phyloP scores from a whole-genome alignment of 148 eudicot species.

The Selenicereus undatus region DNA sequence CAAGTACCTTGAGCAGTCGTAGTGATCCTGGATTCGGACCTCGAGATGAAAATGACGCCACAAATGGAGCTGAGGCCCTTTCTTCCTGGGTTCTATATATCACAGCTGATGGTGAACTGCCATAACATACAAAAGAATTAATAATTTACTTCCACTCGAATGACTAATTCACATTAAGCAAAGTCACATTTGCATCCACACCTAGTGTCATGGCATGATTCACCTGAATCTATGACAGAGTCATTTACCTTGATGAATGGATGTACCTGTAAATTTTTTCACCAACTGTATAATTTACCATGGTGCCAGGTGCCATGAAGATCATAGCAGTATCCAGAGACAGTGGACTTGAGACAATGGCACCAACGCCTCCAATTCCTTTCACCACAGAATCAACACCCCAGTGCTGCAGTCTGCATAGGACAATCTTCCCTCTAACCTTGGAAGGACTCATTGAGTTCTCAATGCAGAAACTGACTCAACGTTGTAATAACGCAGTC shows the following conservation, averaged over 20 bases:
- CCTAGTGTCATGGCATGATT: neutral
- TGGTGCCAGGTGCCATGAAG: constrained; percentile 77
- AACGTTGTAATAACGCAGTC: constrained; percentile 8
- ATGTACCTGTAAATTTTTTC: constrained; percentile 44
- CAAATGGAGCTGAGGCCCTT: constrained; percentile 57
- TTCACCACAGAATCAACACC: constrained; percentile 74
- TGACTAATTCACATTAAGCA: neutral
- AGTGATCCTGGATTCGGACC: constrained; percentile 79
- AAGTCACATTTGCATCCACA: neutral
- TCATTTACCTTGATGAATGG: constrained; percentile 52
- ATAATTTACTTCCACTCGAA: neutral
- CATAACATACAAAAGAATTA: constrained; percentile 15
- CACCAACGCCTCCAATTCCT: constrained; percentile 66
- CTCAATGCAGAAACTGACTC: constrained; percentile 40
- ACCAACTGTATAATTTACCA: constrained; percentile 42
- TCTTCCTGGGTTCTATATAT: constrained; percentile 59
- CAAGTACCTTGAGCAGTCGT: constrained; percentile 68
- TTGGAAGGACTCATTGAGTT: constrained; percentile 62
- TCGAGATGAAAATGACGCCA: constrained; percentile 78
- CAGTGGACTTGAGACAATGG: constrained; percentile 45
- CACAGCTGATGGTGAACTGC: constrained; percentile 62
- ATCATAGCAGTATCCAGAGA: constrained; percentile 62
- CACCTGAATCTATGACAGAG: neutral
- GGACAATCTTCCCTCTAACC: constrained; percentile 77
- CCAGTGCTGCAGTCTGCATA: constrained; percentile 54